phyloP scores from a whole-genome alignment of 441 rosid genomes.

The Mallotus japonicus region DNA sequence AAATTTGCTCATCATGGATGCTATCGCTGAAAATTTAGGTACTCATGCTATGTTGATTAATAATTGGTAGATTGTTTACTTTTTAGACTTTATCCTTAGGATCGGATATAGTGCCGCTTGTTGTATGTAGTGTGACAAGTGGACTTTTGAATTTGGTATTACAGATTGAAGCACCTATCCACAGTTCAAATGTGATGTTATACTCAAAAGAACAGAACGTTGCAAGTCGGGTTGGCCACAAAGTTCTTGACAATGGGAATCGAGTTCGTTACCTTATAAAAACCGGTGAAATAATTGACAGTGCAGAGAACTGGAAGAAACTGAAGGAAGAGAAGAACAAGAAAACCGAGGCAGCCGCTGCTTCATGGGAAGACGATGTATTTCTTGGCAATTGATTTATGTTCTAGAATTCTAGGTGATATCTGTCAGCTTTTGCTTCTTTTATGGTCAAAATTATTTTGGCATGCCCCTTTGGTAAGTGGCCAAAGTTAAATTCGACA shows the following conservation, averaged over 20 bases:
- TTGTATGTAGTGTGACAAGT: not conserved
- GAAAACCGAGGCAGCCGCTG: slow-evolving; percentile 52
- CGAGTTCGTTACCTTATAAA: slow-evolving; percentile 78
- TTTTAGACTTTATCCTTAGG: not conserved
- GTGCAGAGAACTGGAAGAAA: slow-evolving; percentile 65
- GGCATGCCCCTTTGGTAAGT: not conserved
- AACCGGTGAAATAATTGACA: slow-evolving; percentile 82
- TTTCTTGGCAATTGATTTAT: slow-evolving; percentile 15
- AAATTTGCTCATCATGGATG: not conserved
- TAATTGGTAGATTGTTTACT: not conserved
- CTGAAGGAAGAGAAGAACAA: slow-evolving; percentile 60
- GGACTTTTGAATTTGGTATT: slow-evolving; percentile 24
- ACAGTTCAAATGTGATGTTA: slow-evolving; percentile 95
- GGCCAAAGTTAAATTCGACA: slow-evolving; percentile 4
- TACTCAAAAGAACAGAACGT: slow-evolving; percentile 80
- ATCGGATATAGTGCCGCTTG: not conserved
- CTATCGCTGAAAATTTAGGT: not conserved
- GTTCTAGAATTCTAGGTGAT: slow-evolving; percentile 18
- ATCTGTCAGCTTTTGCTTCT: slow-evolving; percentile 13
- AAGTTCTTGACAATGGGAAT: slow-evolving; percentile 64
- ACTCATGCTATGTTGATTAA: not conserved
- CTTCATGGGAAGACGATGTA: slow-evolving; percentile 21
- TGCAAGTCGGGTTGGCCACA: slow-evolving; percentile 83
- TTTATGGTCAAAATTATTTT: slow-evolving; percentile 7
- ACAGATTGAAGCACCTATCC: slow-evolving; percentile 92